Conservation (phyloP, 2,329 filamentous ascomycete species). For the Ascocoryne sarcoides region DNA sequence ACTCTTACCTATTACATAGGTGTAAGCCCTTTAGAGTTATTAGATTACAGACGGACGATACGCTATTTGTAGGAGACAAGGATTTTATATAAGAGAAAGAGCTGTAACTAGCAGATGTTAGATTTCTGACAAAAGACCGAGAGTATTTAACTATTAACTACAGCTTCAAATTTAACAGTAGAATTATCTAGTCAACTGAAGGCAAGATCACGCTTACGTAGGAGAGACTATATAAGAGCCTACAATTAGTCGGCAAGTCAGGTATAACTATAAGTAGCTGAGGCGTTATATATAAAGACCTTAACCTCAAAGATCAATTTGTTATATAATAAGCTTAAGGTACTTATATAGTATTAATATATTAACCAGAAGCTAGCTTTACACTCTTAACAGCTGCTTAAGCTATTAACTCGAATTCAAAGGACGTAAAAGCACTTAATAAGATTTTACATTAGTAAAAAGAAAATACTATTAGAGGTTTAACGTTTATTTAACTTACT, state of each 20-base stretch:
- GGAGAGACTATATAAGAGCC: background rate
- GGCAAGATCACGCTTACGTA: background rate
- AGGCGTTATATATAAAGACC: background rate
- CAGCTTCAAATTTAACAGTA: slow-evolving; percentile 3
- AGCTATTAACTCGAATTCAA: background rate
- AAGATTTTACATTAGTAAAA: slow-evolving; percentile 1
- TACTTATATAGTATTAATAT: slow-evolving; percentile 5
- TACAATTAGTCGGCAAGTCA: background rate
- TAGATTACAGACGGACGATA: slow-evolving; percentile 10
- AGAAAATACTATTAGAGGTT: background rate
- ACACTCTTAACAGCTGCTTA: background rate
- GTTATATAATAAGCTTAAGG: slow-evolving; percentile 4
- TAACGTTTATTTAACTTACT: slow-evolving; percentile 2
- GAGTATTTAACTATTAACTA: background rate
- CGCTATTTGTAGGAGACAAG: slow-evolving; percentile 4
- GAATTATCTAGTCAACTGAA: background rate
- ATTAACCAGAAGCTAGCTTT: slow-evolving; percentile 1
- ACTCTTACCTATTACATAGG: slow-evolving; percentile 3
- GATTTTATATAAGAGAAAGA: slow-evolving; percentile 4
- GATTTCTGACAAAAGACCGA: slow-evolving; percentile 4
- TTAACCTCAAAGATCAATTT: slow-evolving; percentile 3
- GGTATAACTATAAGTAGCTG: background rate
- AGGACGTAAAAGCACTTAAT: background rate
- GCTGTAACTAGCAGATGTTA: slow-evolving; percentile 4
- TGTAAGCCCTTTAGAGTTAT: slow-evolving; percentile 5